Conservation (phyloP, 2,329 filamentous ascomycete species). For the Clarireedia homoeocarpa region DNA sequence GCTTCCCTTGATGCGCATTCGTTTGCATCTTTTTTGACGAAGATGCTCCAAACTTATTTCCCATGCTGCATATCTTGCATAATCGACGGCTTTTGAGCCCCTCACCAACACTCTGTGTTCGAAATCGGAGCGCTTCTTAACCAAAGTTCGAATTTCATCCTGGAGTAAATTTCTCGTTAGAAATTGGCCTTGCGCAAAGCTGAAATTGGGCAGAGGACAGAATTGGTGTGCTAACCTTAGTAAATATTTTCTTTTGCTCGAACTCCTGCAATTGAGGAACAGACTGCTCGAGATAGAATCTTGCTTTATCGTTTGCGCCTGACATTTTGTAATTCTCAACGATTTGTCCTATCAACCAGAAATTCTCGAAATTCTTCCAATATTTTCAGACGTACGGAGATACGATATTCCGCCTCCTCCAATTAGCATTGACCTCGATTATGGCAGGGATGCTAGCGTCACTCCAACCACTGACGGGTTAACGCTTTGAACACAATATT, state of each 20-base stretch:
- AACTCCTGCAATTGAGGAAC: conserved; percentile 90
- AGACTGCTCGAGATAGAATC: conserved; percentile 87
- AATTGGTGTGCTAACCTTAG: conserved; percentile 44
- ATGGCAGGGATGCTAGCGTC: too few species aligned
- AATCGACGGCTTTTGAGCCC: conserved; percentile 69
- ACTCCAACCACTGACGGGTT: too few species aligned
- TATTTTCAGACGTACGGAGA: background rate
- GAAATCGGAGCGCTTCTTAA: conserved; percentile 84
- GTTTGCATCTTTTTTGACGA: conserved; percentile 72
- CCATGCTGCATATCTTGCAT: conserved; percentile 73
- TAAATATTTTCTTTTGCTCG: conserved; percentile 86
- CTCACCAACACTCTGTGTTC: conserved; percentile 85
- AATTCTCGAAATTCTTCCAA: background rate
- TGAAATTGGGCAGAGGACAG: background rate
- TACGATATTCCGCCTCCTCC: background rate
- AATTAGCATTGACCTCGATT: background rate
- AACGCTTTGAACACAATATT: too few species aligned
- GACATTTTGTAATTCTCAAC: conserved; percentile 49
- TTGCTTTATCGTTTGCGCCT: conserved; percentile 83
- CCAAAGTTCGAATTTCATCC: conserved; percentile 85
- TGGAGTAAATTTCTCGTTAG: conserved; percentile 29
- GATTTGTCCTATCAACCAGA: background rate
- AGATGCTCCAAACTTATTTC: conserved; percentile 65
- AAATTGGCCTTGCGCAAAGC: background rate
- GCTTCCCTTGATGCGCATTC: conserved; percentile 64